phyloP scores from a whole-genome alignment of 2,329 filamentous ascomycete species.

The Arthroderma sp. region DNA sequence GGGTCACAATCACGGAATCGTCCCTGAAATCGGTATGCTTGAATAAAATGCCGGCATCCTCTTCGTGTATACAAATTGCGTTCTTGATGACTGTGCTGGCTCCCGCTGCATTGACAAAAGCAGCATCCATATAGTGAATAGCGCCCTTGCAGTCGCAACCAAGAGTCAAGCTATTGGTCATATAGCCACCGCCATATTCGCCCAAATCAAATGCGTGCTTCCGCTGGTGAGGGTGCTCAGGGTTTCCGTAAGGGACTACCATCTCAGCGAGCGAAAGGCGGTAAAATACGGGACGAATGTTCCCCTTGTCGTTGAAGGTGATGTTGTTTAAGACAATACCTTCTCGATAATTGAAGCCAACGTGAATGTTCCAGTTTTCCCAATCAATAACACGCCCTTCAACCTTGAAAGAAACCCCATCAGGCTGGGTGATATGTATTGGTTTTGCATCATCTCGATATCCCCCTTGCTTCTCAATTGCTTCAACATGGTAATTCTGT shows the following conservation, averaged over 20 bases:
- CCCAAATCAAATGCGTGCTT: slow-evolving; percentile 37
- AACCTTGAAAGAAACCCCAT: slow-evolving; percentile 75
- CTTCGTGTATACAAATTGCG: slow-evolving; percentile 89
- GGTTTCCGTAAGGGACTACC: slow-evolving; percentile 62
- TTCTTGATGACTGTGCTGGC: slow-evolving; percentile 76
- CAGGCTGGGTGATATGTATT: slow-evolving; percentile 74
- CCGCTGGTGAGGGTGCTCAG: slow-evolving; percentile 36
- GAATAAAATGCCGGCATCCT: slow-evolving; percentile 82
- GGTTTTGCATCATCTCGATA: slow-evolving; percentile 71
- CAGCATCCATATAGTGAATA: slow-evolving; percentile 83
- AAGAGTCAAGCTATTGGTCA: slow-evolving; percentile 35
- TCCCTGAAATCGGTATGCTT: slow-evolving; percentile 93
- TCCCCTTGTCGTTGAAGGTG: slow-evolving; percentile 74
- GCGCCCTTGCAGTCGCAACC: slow-evolving; percentile 61
- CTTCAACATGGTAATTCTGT: slow-evolving; percentile 66
- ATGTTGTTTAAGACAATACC: slow-evolving; percentile 85
- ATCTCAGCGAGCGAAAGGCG: slow-evolving; percentile 81
- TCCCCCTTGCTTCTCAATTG: slow-evolving; percentile 59
- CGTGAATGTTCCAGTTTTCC: slow-evolving; percentile 89
- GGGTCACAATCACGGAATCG: slow-evolving; percentile 72
- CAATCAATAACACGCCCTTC: slow-evolving; percentile 63
- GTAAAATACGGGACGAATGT: slow-evolving; percentile 68
- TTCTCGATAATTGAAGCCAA: slow-evolving; percentile 91
- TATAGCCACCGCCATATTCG: slow-evolving; percentile 36
- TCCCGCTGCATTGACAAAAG: slow-evolving; percentile 67